Conservation (phyloP, 345 rosid species). For the Citrus unshiu region DNA sequence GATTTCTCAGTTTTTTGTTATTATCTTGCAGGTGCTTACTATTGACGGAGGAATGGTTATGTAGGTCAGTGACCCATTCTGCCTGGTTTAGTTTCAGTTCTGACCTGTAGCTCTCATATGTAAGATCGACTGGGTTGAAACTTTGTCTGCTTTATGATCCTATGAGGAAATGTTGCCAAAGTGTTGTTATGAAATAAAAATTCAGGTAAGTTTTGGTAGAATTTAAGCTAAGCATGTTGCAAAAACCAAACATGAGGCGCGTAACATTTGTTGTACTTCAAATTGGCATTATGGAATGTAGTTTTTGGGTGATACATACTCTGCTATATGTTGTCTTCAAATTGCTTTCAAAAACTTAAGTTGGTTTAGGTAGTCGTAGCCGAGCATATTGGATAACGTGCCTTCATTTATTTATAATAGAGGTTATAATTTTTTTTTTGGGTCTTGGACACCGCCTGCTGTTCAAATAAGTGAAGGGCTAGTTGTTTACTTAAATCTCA, state of each 20-base stretch:
- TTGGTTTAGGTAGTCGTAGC: background rate
- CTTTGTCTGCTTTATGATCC: background rate
- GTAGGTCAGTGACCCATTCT: conserved; percentile 24
- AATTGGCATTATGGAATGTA: background rate
- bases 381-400: background rate
- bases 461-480: too few relatives aligned
- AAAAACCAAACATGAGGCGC: background rate
- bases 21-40: conserved; percentile 63
- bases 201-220: conserved; percentile 10
- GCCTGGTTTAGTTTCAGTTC: conserved; percentile 2
- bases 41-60: conserved; percentile 98
- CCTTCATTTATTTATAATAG: too few relatives aligned
- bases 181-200: conserved; percentile 11
- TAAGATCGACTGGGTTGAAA: background rate
- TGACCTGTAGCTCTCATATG: background rate
- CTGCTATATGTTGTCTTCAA: background rate
- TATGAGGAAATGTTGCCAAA: conserved; percentile 5
- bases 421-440: too few relatives aligned
- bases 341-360: background rate
- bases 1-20: background rate
- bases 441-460: too few relatives aligned
- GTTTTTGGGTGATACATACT: background rate
- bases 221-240: conserved; percentile 3
- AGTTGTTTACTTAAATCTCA: too few relatives aligned
- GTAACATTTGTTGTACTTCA: background rate